phyloP scores from a whole-genome alignment of 2,329 filamentous ascomycete species.

The Epichloe sibirici region DNA sequence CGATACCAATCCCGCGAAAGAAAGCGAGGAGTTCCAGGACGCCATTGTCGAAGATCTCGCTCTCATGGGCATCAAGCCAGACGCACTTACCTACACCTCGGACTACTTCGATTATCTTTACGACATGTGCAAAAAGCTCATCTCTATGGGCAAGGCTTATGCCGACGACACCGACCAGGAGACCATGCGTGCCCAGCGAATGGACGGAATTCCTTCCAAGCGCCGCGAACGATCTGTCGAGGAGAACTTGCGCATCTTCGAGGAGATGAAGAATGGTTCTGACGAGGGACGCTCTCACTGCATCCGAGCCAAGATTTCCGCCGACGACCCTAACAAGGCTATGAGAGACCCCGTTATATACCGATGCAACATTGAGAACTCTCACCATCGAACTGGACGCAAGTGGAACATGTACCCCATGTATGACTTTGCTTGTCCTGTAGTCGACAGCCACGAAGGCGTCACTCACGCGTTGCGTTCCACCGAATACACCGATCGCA shows the following conservation, averaged over 20 bases:
- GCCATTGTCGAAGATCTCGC: constrained; percentile 84
- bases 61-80: constrained; percentile 84
- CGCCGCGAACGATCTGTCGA: constrained; percentile 68
- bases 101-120: constrained; percentile 94
- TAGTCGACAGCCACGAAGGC: constrained; percentile 69
- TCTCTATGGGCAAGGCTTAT: constrained; percentile 80
- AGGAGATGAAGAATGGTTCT: constrained; percentile 83
- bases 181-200: constrained; percentile 74
- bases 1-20: constrained; percentile 94
- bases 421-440: constrained; percentile 76
- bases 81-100: constrained; percentile 77
- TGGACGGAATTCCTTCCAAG: constrained; percentile 70
- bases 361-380: constrained; percentile 60
- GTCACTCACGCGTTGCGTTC: constrained; percentile 75
- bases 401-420: constrained; percentile 81
- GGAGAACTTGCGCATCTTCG: constrained; percentile 75
- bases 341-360: constrained; percentile 96
- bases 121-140: constrained; percentile 70
- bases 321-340: constrained; percentile 87
- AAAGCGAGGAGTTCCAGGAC: constrained; percentile 94
- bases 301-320: constrained; percentile 87
- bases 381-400: constrained; percentile 66
- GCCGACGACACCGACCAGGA: constrained; percentile 90
- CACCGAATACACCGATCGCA: constrained; percentile 79
- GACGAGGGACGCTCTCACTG: constrained; percentile 74